These are phyloP conservation scores for Striga asiatica DNA, from an alignment of 257 asterid genomes.

Conservation along the genomic window DNA sequence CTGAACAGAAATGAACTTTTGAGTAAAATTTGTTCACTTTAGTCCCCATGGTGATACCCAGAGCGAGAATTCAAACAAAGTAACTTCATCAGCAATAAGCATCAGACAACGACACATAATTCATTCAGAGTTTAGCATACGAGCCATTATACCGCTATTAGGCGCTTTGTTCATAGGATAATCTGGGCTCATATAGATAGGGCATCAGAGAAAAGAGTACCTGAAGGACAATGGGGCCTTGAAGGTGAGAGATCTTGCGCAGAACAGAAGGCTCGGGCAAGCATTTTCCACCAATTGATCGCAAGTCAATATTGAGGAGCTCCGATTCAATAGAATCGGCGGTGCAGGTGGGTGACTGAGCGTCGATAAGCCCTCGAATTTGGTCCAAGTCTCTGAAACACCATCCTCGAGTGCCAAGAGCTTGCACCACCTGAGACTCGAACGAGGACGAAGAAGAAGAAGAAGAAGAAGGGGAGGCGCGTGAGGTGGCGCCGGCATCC, in stretches of 20 bases:
- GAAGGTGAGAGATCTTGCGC: constrained; percentile 43
- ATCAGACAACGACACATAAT: too few relatives aligned
- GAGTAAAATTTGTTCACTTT: not conserved
- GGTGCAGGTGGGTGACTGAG: constrained; percentile 28
- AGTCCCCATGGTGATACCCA: not conserved
- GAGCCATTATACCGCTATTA: not conserved
- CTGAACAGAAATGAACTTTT: not conserved
- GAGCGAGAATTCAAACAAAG: not conserved
- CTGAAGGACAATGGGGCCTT: constrained; percentile 68
- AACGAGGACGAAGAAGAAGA: too few relatives aligned
- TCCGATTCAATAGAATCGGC: constrained; percentile 56
- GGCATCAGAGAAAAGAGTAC: constrained; percentile 19
- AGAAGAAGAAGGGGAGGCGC: constrained; percentile 24
- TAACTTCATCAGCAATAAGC: too few relatives aligned
- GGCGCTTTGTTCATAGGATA: not conserved
- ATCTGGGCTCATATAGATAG: not conserved
- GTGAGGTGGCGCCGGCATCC: constrained; percentile 23
- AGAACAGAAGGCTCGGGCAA: constrained; percentile 54
- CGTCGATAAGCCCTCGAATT: constrained; percentile 30
- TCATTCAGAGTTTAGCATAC: not conserved
- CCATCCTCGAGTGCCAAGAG: constrained; percentile 67
- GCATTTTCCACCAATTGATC: constrained; percentile 63
- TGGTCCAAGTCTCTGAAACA: constrained; percentile 33
- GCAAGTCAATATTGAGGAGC: constrained; percentile 56
- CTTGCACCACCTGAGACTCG: constrained; percentile 27